A percentile compares a stretch with the other conserved stretches of the same genome.
phyloP scores from a whole-genome alignment of 164 flowering plant genomes.

The Litsea cubeba region DNA sequence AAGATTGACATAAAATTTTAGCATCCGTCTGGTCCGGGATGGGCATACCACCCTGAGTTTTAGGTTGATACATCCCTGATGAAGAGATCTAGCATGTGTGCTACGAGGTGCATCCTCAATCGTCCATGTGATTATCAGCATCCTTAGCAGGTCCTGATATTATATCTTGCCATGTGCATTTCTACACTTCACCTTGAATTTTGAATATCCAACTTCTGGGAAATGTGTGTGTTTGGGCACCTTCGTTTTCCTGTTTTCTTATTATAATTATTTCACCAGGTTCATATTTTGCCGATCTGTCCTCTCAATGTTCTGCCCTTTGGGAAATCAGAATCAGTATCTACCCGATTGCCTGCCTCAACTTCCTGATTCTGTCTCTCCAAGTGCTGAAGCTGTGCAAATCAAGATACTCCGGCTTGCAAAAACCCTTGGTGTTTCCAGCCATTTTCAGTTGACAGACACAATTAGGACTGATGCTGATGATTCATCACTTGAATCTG shows the following conservation, averaged over 20 bases:
- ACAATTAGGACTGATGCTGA: neutral
- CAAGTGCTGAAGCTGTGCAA: conserved; percentile 44
- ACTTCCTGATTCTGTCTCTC: conserved; percentile 60
- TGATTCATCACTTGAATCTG: conserved; percentile 3
- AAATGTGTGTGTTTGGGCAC: neutral
- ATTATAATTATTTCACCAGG: conserved; percentile 33
- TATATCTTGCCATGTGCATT: no score
- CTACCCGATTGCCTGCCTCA: conserved; percentile 72
- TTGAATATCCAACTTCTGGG: neutral
- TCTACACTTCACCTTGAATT: no score
- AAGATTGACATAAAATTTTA: no score
- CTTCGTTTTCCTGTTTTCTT: neutral
- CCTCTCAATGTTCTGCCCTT: conserved; percentile 43
- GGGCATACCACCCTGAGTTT: neutral
- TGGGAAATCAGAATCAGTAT: conserved; percentile 40
- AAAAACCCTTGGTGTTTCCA: conserved; percentile 44
- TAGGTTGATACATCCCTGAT: neutral
- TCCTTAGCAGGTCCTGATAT: neutral
- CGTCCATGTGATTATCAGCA: neutral
- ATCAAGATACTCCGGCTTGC: conserved; percentile 52
- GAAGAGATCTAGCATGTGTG: neutral
- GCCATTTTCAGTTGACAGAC: conserved; percentile 37
- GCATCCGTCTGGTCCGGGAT: no score
- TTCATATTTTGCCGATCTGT: conserved; percentile 81
- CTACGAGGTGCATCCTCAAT: neutral